phyloP scores from a whole-genome alignment of 2,329 filamentous ascomycete species.

The Aureobasidium mangrovei region DNA sequence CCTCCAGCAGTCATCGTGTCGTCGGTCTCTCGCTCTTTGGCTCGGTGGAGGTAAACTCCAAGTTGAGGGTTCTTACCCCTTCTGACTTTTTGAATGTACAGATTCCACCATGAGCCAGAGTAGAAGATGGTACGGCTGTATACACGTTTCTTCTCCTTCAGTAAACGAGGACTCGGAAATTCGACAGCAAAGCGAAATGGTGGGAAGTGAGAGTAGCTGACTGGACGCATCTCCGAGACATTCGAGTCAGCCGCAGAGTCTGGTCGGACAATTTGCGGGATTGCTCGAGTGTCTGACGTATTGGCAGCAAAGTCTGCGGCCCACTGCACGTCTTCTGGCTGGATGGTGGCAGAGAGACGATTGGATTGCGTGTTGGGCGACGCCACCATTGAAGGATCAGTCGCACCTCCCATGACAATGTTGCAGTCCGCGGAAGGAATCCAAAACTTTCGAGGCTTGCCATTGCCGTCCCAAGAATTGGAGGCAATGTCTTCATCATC shows the following conservation, averaged over 20 bases:
- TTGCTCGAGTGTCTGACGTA: constrained; percentile 28
- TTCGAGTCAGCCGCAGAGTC: constrained; percentile 20
- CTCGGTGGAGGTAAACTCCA: constrained; percentile 51
- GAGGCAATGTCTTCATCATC: constrained; percentile 32
- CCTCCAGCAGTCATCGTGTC: constrained; percentile 29
- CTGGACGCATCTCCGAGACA: constrained; percentile 24
- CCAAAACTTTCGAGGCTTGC: constrained; percentile 48
- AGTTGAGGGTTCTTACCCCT: constrained; percentile 48
- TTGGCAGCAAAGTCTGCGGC: constrained; percentile 46
- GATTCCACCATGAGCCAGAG: constrained; percentile 51
- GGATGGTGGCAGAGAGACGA: constrained; percentile 42
- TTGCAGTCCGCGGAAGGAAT: constrained; percentile 48
- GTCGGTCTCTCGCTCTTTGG: constrained; percentile 46
- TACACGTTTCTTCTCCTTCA: constrained; percentile 52
- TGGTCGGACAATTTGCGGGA: constrained; percentile 11
- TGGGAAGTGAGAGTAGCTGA: constrained; percentile 46
- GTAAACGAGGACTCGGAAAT: constrained; percentile 46
- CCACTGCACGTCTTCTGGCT: constrained; percentile 48
- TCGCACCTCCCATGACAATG: constrained; percentile 46
- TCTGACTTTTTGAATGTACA: constrained; percentile 53
- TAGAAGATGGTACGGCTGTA: constrained; percentile 53
- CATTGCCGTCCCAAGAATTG: constrained; percentile 46
- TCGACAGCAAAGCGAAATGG: constrained; percentile 52
- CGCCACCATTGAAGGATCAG: constrained; percentile 43
- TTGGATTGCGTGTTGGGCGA: constrained; percentile 33